A percentile compares a stretch with the other conserved stretches of the same genome.
phyloP scores from a whole-genome alignment of 2,329 filamentous ascomycete genomes.

The Ophiostoma sp. region DNA sequence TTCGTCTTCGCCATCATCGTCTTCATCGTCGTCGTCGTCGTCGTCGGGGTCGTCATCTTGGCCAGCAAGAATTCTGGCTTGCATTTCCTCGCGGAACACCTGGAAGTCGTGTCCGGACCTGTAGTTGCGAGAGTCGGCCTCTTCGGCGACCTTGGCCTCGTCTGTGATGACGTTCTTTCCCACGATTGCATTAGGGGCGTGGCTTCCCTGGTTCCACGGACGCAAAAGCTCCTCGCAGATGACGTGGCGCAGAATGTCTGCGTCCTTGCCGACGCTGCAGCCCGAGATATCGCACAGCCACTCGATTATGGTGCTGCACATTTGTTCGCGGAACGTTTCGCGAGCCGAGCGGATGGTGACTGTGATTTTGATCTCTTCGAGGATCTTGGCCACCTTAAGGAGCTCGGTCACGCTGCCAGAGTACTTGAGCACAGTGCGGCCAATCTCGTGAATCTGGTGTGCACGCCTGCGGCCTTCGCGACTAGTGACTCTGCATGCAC shows the following conservation, averaged over 20 bases:
- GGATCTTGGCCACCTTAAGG: constrained; percentile 71
- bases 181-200: constrained; percentile 70
- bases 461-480: constrained; percentile 68
- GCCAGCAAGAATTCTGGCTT: constrained; percentile 27
- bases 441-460: constrained; percentile 82
- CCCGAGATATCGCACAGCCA: constrained; percentile 93
- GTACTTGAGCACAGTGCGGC: constrained; percentile 78
- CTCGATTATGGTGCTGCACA: constrained; percentile 96
- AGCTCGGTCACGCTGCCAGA: constrained; percentile 66
- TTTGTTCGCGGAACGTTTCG: constrained; percentile 94
- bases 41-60: constrained; percentile 35
- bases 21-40: constrained; percentile 33
- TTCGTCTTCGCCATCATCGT: constrained; percentile 22
- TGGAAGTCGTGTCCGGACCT: constrained; percentile 48
- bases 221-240: constrained; percentile 90
- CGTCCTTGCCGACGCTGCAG: constrained; percentile 76
- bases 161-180: constrained; percentile 77
- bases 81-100: background rate
- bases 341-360: constrained; percentile 89
- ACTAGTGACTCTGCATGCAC: constrained; percentile 72
- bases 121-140: constrained; percentile 50
- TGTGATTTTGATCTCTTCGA: constrained; percentile 93
- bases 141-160: constrained; percentile 54
- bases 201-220: constrained; percentile 81
- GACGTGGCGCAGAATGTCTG: constrained; percentile 68